These are phyloP conservation scores for Acanthamoeba healyi DNA, from an alignment of 208 protist genomes.

Conservation along the genomic window DNA sequence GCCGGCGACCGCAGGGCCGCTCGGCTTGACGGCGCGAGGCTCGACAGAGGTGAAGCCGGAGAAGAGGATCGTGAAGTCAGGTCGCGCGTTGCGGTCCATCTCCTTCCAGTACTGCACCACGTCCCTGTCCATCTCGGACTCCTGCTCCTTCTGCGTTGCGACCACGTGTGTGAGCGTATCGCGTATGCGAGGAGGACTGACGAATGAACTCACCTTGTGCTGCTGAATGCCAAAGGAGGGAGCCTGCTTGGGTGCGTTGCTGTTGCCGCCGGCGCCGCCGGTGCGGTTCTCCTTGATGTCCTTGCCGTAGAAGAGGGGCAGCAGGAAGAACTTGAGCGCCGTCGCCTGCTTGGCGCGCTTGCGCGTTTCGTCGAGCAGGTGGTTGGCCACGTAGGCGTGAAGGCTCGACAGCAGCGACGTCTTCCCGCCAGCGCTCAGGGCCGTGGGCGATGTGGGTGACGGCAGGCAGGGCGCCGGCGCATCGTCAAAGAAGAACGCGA, in stretches of 20 bases:
- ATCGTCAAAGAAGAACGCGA: slow-evolving; percentile 35
- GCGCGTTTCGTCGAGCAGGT: not conserved
- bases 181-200: no score
- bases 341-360: not conserved
- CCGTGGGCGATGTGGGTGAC: not conserved
- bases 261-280: not conserved
- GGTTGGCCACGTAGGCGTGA: slow-evolving; percentile 19
- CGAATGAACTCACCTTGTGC: not conserved
- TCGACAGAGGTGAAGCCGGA: not conserved
- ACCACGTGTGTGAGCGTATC: no score
- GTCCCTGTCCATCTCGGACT: slow-evolving; percentile 11
- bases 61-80: slow-evolving; percentile 17
- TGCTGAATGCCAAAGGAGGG: not conserved
- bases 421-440: not conserved
- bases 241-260: not conserved
- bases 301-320: slow-evolving; percentile 22
- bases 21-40: not conserved
- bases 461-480: not conserved
- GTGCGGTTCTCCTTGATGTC: not conserved
- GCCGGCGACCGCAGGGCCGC: no score
- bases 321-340: not conserved
- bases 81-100: not conserved
- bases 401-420: not conserved
- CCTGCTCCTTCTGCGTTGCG: slow-evolving; percentile 15
- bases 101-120: slow-evolving; percentile 42